A percentile compares a stretch with the other conserved stretches of the same genome.
Evolutionary conservation across 2,329 filamentous ascomycete genomes (phyloP).

Genomic region (Coleophoma crateriformis): DNA sequence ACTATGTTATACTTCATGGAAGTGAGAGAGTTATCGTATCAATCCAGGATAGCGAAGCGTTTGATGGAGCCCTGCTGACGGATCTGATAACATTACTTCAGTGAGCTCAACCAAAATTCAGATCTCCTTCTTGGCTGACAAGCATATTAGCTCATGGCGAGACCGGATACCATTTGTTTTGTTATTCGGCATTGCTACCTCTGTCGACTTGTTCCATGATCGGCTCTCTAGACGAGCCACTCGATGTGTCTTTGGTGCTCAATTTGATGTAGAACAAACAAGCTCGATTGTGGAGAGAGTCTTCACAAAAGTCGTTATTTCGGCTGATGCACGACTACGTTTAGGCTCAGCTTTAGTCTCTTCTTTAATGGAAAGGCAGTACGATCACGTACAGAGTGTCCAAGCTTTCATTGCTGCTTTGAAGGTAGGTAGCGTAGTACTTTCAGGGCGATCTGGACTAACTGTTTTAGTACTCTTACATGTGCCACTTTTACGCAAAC

Average conservation of each 20-base stretch:
- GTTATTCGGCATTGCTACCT: slow-evolving; percentile 76
- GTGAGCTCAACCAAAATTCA: slow-evolving; percentile 35
- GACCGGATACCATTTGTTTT: slow-evolving; percentile 72
- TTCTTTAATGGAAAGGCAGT: slow-evolving; percentile 64
- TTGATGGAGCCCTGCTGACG: slow-evolving; percentile 66
- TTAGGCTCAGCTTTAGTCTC: slow-evolving; percentile 60
- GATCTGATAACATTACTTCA: slow-evolving; percentile 65
- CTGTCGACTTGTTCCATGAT: slow-evolving; percentile 72
- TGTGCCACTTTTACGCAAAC: slow-evolving; percentile 82
- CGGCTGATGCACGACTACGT: slow-evolving; percentile 48
- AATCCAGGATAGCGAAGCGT: slow-evolving; percentile 78
- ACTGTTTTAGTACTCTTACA: slow-evolving; percentile 63
- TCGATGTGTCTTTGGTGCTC: slow-evolving; percentile 60
- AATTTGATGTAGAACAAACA: slow-evolving; percentile 74
- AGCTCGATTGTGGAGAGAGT: slow-evolving; percentile 67
- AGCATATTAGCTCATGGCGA: slow-evolving; percentile 51
- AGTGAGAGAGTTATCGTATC: slow-evolving; percentile 62
- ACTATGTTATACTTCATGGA: slow-evolving; percentile 47
- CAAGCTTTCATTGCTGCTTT: slow-evolving; percentile 66
- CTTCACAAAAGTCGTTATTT: slow-evolving; percentile 60
- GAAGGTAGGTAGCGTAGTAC: slow-evolving; percentile 41
- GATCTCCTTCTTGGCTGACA: slow-evolving; percentile 2
- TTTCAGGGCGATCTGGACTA: slow-evolving; percentile 1
- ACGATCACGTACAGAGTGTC: slow-evolving; percentile 71
- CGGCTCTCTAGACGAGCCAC: slow-evolving; percentile 65